Base-by-base conservation (phyloP, 2,329 filamentous ascomycete species). In the Chaetothyriales sp. region DNA sequence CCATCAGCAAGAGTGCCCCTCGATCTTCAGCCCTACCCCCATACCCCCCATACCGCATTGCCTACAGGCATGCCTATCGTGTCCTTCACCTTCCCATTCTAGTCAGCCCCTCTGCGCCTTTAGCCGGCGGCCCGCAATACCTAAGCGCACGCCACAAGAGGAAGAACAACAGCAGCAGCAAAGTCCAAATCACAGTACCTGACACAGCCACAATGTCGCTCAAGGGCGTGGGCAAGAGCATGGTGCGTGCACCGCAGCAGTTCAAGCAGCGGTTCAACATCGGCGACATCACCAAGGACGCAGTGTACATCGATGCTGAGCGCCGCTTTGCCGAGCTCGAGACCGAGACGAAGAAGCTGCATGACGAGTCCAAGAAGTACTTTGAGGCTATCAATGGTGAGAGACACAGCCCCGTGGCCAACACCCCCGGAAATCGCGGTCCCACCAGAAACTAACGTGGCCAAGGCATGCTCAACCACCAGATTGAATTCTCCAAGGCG, bases 401-500 rank as follows among this genome's bases (percentile, higher is more conserved):
- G 42, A 32, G 19, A 18, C 10, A 3, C n/a, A n/a, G n/a, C n/a
- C n/a, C n/a, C n/a, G n/a, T 25, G 19, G n/a, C 28, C 12, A 18
- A 19, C 10, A 2, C 32, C 10, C 10, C 2, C 10, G 15, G 32
- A 2, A 39, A 39, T 10, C 12, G 32, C 32, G 32, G 15, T 15
- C 10, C 10, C 7, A 12, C 32, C 10, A 32, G 36, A n/a, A n/a
- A 49, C 54, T 55, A 45, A 55, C 51, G 43, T 20, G 28, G 36
- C 39, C 18, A 56, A 80, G 77, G 84, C 74, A 98, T 98, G 92
- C 78, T 98, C 62, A 79, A 75, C 64, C 89, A 96, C 70, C 92
- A 98, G 73, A 96, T 98, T 69, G 90, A 94, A 66, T 98, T 98
- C 72, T 95, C 90, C 61, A 81, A 95, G 70, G 86, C 89, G 59